Evolutionary conservation across 495 filamentous ascomycete species (phyloP).

Genomic region (Penicillium arizonense): DNA sequence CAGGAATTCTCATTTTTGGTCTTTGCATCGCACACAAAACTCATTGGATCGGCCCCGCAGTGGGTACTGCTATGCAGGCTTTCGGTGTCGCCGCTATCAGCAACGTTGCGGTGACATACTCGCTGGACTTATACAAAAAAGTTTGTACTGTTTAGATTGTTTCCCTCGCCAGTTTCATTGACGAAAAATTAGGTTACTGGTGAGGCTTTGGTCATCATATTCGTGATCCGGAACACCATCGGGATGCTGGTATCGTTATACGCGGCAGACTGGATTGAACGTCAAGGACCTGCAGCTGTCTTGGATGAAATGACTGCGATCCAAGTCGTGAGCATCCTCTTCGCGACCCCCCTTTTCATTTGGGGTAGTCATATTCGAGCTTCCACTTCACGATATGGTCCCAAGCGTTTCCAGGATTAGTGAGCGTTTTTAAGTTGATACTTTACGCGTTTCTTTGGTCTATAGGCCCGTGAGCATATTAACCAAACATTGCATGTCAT

Average conservation of each 20-base stretch:
- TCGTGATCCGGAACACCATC: conserved; percentile 34
- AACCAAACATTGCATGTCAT: too few species aligned
- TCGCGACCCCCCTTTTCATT: conserved; percentile 26
- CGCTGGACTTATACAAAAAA: conserved; percentile 29
- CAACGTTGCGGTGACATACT: conserved; percentile 35
- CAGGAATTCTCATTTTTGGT: conserved; percentile 30
- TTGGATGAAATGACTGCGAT: conserved; percentile 36
- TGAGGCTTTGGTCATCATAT: conserved; percentile 33
- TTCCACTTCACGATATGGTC: conserved; percentile 26
- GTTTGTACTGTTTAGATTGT: conserved; percentile 9
- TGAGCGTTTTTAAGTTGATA: background rate
- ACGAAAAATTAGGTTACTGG: conserved; percentile 17
- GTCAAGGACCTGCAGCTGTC: conserved; percentile 21
- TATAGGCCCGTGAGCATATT: too few species aligned
- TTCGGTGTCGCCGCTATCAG: conserved; percentile 34
- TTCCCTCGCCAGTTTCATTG: background rate
- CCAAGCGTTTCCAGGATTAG: conserved; percentile 19
- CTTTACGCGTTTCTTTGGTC: background rate
- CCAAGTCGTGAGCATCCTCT: conserved; percentile 23
- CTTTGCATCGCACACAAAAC: conserved; percentile 26
- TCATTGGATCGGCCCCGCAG: conserved; percentile 29
- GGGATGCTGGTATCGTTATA: conserved; percentile 33
- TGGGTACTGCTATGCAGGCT: conserved; percentile 36
- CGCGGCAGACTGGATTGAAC: conserved; percentile 28
- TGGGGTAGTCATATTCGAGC: conserved; percentile 19